phyloP scores from a whole-genome alignment of 179 eudicot genomes.

The Amaranthus tricolor region DNA sequence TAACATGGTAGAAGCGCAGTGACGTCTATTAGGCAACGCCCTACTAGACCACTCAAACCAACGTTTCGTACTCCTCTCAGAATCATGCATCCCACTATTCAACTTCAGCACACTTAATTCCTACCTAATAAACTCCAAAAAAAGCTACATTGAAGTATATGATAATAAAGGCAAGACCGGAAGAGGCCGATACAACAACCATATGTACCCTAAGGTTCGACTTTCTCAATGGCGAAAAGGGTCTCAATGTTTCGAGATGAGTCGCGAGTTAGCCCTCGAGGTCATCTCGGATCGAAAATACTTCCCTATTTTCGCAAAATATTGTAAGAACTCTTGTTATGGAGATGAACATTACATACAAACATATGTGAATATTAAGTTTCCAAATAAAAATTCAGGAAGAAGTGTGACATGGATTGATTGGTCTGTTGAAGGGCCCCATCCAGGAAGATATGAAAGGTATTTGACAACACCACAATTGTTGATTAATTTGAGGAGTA shows the following conservation, averaged over 20 bases:
- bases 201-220: constrained; percentile 29
- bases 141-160: constrained; percentile 31
- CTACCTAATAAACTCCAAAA: constrained; percentile 43
- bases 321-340: constrained; percentile 42
- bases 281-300: constrained; percentile 42
- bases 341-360: constrained; percentile 59
- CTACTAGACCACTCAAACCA: constrained; percentile 49
- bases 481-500: constrained; percentile 25
- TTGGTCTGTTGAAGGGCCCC: constrained; percentile 48
- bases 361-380: constrained; percentile 33
- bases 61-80: constrained; percentile 51
- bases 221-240: constrained; percentile 54
- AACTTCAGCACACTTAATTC: constrained; percentile 41
- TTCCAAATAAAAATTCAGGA: constrained; percentile 30
- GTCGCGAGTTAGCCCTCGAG: constrained; percentile 33
- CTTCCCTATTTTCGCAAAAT: constrained; percentile 26
- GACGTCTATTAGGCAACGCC: constrained; percentile 50
- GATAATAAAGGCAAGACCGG: constrained; percentile 37
- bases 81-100: constrained; percentile 55
- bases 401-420: constrained; percentile 49
- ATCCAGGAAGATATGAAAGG: constrained; percentile 39
- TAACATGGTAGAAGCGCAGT: constrained; percentile 54
- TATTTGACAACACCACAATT: constrained; percentile 24
- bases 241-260: constrained; percentile 56
- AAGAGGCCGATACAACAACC: constrained; percentile 35